Percentiles rank a stretch among this genome's conserved stretches.
Conservation (phyloP, 2,329 filamentous ascomycete species). For the Coleophoma cylindrospora region DNA sequence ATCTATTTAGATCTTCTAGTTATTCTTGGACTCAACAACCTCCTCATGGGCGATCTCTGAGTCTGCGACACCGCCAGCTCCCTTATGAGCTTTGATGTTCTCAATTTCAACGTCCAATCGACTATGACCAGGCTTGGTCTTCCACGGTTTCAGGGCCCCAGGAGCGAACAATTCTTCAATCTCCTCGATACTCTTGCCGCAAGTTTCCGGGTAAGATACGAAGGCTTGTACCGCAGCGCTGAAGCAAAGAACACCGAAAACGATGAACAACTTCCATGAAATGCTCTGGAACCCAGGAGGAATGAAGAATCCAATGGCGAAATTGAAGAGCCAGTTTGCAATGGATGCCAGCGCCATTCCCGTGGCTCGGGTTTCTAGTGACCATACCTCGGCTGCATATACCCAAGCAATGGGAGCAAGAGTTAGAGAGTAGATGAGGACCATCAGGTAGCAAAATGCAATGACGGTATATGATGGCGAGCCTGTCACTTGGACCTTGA, state of each 20-base stretch:
- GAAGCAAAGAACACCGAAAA: slow-evolving; percentile 43
- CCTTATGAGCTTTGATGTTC: not conserved
- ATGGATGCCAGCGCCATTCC: slow-evolving; percentile 53
- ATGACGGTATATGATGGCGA: slow-evolving; percentile 56
- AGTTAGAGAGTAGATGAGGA: slow-evolving; percentile 59
- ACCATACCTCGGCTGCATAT: slow-evolving; percentile 62
- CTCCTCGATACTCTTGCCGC: slow-evolving; percentile 27
- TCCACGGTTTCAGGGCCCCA: slow-evolving; percentile 6
- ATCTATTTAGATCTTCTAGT: no score
- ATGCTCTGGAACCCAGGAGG: slow-evolving; percentile 55
- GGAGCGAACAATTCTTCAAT: slow-evolving; percentile 26
- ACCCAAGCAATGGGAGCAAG: slow-evolving; percentile 61
- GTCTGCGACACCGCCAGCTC: no score
- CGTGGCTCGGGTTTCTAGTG: slow-evolving; percentile 52
- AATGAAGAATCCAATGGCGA: slow-evolving; percentile 53
- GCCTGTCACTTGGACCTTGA: slow-evolving; percentile 46
- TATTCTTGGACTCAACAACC: no score
- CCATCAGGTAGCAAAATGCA: slow-evolving; percentile 59
- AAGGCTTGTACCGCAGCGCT: slow-evolving; percentile 38
- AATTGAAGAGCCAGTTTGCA: slow-evolving; percentile 54
- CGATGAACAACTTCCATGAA: slow-evolving; percentile 45
- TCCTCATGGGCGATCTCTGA: no score
- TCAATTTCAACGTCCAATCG: slow-evolving; percentile 2
- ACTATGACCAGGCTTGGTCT: not conserved
- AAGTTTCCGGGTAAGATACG: slow-evolving; percentile 33